Percentiles rank a stretch among this genome's conserved stretches.
Evolutionary conservation across 2,329 filamentous ascomycete genomes (phyloP).

Genomic region (Colletotrichum tabaci): DNA sequence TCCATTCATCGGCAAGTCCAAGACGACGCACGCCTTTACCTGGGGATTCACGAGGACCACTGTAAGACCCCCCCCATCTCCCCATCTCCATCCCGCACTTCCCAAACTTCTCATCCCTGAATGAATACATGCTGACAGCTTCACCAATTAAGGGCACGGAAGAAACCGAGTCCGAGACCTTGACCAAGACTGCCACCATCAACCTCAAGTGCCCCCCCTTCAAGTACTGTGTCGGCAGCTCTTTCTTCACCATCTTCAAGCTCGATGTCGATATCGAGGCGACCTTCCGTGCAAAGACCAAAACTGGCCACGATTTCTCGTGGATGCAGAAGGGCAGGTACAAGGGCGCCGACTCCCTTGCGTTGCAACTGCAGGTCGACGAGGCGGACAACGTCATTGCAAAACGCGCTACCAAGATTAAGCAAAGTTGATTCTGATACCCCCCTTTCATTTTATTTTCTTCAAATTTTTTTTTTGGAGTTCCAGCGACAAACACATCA

Average conservation of each 20-base stretch:
- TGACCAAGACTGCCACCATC: slow-evolving; percentile 40
- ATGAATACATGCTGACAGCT: not conserved
- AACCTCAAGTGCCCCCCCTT: slow-evolving; percentile 39
- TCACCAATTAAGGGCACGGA: slow-evolving; percentile 14
- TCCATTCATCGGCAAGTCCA: slow-evolving; percentile 27
- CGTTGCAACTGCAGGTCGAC: slow-evolving; percentile 39
- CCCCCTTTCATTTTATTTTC: not conserved
- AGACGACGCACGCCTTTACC: slow-evolving; percentile 28
- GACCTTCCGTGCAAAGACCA: slow-evolving; percentile 39
- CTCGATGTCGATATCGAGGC: slow-evolving; percentile 42
- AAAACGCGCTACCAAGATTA: not conserved
- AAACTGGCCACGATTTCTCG: slow-evolving; percentile 30
- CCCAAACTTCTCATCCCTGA: too few species aligned
- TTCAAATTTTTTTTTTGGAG: not conserved
- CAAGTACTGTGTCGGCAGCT: slow-evolving; percentile 41
- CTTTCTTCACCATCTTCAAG: slow-evolving; percentile 43
- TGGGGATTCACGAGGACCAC: slow-evolving; percentile 33
- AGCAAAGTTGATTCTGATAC: slow-evolving; percentile 8
- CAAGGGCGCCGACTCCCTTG: slow-evolving; percentile 37
- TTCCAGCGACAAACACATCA: not conserved
- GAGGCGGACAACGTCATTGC: slow-evolving; percentile 31
- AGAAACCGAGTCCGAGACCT: slow-evolving; percentile 23
- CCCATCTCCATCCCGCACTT: not conserved
- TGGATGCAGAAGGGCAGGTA: slow-evolving; percentile 40
- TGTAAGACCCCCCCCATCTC: slow-evolving; percentile 10